Conservation (phyloP, 139 green algal genomes). For the Chlamydomonas applanata region DNA sequence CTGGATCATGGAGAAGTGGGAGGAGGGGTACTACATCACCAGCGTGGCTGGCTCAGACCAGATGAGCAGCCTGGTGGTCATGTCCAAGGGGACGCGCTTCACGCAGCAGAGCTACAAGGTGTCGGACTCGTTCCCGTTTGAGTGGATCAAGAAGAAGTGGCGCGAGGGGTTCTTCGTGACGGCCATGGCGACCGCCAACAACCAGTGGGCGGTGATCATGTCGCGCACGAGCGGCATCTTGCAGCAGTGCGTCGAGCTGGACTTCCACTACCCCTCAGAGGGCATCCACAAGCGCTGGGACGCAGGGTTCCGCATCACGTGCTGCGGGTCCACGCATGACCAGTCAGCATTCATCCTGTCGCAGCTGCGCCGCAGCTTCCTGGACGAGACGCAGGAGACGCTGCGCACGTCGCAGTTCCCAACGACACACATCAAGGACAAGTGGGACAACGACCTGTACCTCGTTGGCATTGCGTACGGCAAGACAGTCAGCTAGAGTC, state of each 20-base stretch:
- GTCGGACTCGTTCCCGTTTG: conserved; percentile 95
- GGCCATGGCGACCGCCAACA: conserved; percentile 84
- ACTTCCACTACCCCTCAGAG: conserved; percentile 98
- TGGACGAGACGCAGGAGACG: conserved; percentile 86
- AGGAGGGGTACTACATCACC: conserved; percentile 99
- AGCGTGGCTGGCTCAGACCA: conserved; percentile 81
- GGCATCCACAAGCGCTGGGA: conserved; percentile 98
- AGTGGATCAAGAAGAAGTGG: conserved; percentile 99
- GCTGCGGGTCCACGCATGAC: conserved; percentile 88
- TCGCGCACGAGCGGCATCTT: conserved; percentile 90
- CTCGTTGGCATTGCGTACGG: conserved; percentile 31
- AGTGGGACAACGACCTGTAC: conserved; percentile 42
- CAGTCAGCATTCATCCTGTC: conserved; percentile 71
- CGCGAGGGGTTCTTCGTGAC: conserved; percentile 98
- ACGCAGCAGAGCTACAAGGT: conserved; percentile 98
- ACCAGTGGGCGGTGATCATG: conserved; percentile 97
- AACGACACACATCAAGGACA: conserved; percentile 37
- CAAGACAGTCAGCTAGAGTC: conserved; percentile 34
- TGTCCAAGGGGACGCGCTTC: conserved; percentile 92
- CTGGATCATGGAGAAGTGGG: conserved; percentile 99
- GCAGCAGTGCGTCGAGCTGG: conserved; percentile 84
- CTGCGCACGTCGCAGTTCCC: conserved; percentile 65
- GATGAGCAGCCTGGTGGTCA: conserved; percentile 78
- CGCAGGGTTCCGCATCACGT: conserved; percentile 92
- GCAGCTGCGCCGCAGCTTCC: conserved; percentile 54